Percentiles rank a stretch among this genome's conserved stretches.
Evolutionary conservation across 2,329 filamentous ascomycete genomes (phyloP).

Genomic region (Chaetomium sp.): DNA sequence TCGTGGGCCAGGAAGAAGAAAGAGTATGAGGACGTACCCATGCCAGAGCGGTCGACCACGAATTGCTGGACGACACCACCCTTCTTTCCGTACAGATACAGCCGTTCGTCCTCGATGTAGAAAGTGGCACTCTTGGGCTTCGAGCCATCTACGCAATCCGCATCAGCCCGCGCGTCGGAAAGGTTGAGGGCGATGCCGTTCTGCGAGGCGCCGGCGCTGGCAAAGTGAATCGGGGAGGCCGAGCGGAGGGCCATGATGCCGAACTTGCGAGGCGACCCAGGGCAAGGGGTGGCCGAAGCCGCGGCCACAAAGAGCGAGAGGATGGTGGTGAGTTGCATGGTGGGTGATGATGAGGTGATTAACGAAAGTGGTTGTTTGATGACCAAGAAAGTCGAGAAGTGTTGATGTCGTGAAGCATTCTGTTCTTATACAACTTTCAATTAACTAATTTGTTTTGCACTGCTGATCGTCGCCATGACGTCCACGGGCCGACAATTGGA

Average conservation of each 20-base stretch:
- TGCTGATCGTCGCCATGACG: too few species aligned
- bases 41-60: slow-evolving; percentile 51
- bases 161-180: slow-evolving; percentile 34
- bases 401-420: too few species aligned
- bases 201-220: slow-evolving; percentile 37
- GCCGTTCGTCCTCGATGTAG: slow-evolving; percentile 38
- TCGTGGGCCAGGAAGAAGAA: not conserved
- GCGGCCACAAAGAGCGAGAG: slow-evolving; percentile 40
- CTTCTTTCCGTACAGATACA: slow-evolving; percentile 42
- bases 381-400: too few species aligned
- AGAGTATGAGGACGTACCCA: slow-evolving; percentile 30
- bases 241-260: slow-evolving; percentile 44
- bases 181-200: slow-evolving; percentile 40
- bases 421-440: too few species aligned
- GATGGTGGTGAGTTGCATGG: slow-evolving; percentile 48
- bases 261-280: slow-evolving; percentile 35
- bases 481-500: too few species aligned
- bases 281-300: slow-evolving; percentile 27
- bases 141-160: slow-evolving; percentile 40
- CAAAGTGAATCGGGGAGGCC: slow-evolving; percentile 43
- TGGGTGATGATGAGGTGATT: not conserved
- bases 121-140: slow-evolving; percentile 42
- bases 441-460: too few species aligned
- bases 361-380: too few species aligned
- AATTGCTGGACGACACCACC: slow-evolving; percentile 40